A percentile compares a stretch with the other conserved stretches of the same genome.
Conservation (phyloP, 139 green algal species). For the Haematococcus sp. region DNA sequence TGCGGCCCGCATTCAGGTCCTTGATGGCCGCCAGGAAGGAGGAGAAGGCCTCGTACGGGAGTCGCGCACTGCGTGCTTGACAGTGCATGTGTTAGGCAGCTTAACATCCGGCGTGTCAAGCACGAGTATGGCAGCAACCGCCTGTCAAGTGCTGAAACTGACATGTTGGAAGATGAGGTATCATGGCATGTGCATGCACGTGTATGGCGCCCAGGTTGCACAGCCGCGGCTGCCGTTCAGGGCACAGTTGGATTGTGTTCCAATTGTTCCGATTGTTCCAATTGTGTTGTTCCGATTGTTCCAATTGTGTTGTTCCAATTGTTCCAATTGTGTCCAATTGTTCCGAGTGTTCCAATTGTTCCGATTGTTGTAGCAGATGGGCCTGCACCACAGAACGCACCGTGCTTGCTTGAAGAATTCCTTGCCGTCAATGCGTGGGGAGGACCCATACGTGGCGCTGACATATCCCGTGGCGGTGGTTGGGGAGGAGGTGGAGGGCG, state of each 20-base stretch:
- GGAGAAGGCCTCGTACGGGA: conserved; percentile 74
- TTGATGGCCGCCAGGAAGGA: conserved; percentile 69
- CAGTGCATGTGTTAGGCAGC: neutral
- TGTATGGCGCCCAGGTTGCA: too few species aligned
- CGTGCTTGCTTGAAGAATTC: conserved; percentile 69
- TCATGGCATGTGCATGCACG: neutral
- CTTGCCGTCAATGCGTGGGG: conserved; percentile 57
- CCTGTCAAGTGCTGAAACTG: neutral
- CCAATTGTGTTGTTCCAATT: too few species aligned
- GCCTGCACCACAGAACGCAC: too few species aligned
- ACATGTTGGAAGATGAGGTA: neutral
- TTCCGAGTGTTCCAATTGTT: too few species aligned
- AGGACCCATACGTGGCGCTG: neutral
- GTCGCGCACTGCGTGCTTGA: conserved; percentile 39
- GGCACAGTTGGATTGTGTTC: too few species aligned
- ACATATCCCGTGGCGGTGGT: too few species aligned
- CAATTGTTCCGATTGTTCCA: too few species aligned
- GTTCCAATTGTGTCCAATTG: too few species aligned
- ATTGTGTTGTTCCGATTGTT: too few species aligned
- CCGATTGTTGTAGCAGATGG: too few species aligned
- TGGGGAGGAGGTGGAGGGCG: too few species aligned
- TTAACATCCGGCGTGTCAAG: neutral
- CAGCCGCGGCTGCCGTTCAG: too few species aligned
- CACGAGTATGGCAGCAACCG: neutral
- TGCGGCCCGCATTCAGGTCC: conserved; percentile 69